Percentiles rank a stretch among this genome's conserved stretches.
Evolutionary conservation across 2,329 filamentous ascomycete genomes (phyloP).

Genomic region (Epichloe brachyelytri): DNA sequence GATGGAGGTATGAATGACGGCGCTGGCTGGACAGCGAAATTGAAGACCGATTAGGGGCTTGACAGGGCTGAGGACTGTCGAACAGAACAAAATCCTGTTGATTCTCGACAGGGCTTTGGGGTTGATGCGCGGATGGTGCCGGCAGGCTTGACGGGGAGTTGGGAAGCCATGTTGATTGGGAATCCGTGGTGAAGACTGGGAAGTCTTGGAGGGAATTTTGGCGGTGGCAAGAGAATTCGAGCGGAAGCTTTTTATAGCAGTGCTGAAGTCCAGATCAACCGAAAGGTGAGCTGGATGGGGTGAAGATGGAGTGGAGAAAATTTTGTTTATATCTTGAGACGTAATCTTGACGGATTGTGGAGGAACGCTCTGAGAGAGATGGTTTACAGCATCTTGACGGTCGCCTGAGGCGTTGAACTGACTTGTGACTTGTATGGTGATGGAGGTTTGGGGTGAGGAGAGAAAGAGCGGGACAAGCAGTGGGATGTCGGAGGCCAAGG

Average conservation of each 20-base stretch:
- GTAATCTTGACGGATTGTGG: slow-evolving; percentile 39
- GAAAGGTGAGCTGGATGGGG: slow-evolving; percentile 36
- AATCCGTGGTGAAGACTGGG: slow-evolving; percentile 73
- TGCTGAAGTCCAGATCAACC: slow-evolving; percentile 57
- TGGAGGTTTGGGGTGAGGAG: slow-evolving; percentile 18
- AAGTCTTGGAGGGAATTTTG: slow-evolving; percentile 54
- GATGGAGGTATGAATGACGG: slow-evolving; percentile 33
- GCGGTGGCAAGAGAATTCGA: slow-evolving; percentile 40
- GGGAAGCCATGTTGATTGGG: slow-evolving; percentile 69
- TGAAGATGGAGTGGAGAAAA: slow-evolving; percentile 33
- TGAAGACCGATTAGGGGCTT: slow-evolving; percentile 24
- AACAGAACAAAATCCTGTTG: slow-evolving; percentile 72
- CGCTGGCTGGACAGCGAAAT: slow-evolving; percentile 28
- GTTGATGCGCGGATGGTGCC: slow-evolving; percentile 47
- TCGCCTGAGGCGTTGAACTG: slow-evolving; percentile 23
- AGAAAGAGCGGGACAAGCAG: slow-evolving; percentile 15
- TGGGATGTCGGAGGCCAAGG: slow-evolving; percentile 12
- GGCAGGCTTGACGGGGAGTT: slow-evolving; percentile 51
- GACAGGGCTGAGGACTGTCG: slow-evolving; percentile 36
- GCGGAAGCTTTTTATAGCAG: slow-evolving; percentile 44
- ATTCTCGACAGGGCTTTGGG: slow-evolving; percentile 34
- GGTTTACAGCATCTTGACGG: slow-evolving; percentile 47
- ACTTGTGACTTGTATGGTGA: slow-evolving; percentile 19
- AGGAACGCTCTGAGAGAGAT: slow-evolving; percentile 25
- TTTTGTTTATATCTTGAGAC: slow-evolving; percentile 28